phyloP scores from a whole-genome alignment of 2,329 filamentous ascomycete species.

The Aspergillus pseudoglaucus region DNA sequence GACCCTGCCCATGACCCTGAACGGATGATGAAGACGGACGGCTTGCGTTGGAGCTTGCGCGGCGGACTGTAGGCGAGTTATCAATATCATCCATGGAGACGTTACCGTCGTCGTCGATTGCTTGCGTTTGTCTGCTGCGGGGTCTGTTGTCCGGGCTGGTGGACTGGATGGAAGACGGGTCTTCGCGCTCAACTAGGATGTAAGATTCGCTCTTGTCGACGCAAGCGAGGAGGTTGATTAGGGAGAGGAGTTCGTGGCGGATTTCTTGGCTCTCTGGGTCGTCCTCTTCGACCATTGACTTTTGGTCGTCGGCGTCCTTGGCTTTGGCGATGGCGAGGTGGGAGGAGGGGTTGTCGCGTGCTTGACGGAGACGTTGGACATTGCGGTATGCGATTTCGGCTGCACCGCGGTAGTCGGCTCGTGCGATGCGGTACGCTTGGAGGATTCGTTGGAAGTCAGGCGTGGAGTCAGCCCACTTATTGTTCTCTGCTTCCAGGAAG shows the following conservation, averaged over 20 bases:
- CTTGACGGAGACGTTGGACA: conserved; percentile 45
- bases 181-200: conserved; percentile 48
- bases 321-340: conserved; percentile 31
- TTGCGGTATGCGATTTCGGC: conserved; percentile 52
- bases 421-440: conserved; percentile 81
- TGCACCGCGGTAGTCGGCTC: conserved; percentile 77
- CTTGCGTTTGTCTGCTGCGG: conserved; percentile 26
- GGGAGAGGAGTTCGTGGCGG: conserved; percentile 68
- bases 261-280: conserved; percentile 49
- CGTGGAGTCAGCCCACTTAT: conserved; percentile 27
- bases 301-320: conserved; percentile 25
- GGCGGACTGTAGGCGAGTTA: conserved; percentile 13
- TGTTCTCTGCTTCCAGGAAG: conserved; percentile 31
- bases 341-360: conserved; percentile 26
- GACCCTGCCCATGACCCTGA: conserved; percentile 7
- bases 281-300: conserved; percentile 29
- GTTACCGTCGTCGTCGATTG: conserved; percentile 37
- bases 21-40: conserved; percentile 17
- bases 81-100: conserved; percentile 35
- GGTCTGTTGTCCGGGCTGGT: conserved; percentile 31
- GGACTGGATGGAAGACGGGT: conserved; percentile 1
- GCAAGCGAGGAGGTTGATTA: conserved; percentile 89
- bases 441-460: conserved; percentile 81
- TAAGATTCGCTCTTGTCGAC: conserved; percentile 78
- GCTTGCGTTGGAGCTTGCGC: conserved; percentile 14